Evolutionary conservation across 345 rosid genomes (phyloP).

Genomic region (Rhizophora apiculata): DNA sequence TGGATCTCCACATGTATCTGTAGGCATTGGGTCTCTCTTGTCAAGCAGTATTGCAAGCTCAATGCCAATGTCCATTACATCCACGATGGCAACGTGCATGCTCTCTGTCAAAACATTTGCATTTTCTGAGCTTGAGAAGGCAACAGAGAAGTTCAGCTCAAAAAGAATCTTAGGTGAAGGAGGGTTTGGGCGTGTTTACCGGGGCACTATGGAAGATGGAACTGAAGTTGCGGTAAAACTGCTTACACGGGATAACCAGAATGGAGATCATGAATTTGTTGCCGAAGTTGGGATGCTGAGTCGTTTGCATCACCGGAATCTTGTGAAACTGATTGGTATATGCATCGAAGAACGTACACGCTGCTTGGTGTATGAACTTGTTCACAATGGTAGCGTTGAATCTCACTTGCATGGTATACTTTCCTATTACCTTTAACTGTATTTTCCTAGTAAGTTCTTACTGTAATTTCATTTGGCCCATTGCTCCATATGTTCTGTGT

Average conservation of each 20-base stretch:
- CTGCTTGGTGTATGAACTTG: conserved; percentile 89
- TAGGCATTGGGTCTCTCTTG: conserved; percentile 47
- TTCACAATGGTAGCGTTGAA: conserved; percentile 95
- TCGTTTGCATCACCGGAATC: conserved; percentile 98
- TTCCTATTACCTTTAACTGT: conserved; percentile 1
- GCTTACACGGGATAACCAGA: conserved; percentile 79
- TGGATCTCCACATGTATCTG: conserved; percentile 10
- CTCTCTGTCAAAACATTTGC: conserved; percentile 78
- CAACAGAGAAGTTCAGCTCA: conserved; percentile 85
- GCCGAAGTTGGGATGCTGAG: conserved; percentile 99
- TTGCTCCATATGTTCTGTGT: too few relatives aligned
- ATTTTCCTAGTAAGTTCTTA: background rate
- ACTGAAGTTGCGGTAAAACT: conserved; percentile 86
- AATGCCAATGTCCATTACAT: conserved; percentile 61
- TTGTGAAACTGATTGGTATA: conserved; percentile 89
- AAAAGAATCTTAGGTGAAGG: conserved; percentile 90
- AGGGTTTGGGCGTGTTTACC: conserved; percentile 95
- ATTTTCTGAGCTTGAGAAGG: conserved; percentile 72
- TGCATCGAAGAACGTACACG: conserved; percentile 87
- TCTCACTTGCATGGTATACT: conserved; percentile 93
- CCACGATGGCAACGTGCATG: conserved; percentile 79
- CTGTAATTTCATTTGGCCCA: background rate
- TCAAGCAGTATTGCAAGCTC: conserved; percentile 58
- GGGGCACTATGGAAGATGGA: conserved; percentile 75
- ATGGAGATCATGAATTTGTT: conserved; percentile 86